Conservation (phyloP, 768 basidiomycete genomes). For the Auricularia sp. region DNA sequence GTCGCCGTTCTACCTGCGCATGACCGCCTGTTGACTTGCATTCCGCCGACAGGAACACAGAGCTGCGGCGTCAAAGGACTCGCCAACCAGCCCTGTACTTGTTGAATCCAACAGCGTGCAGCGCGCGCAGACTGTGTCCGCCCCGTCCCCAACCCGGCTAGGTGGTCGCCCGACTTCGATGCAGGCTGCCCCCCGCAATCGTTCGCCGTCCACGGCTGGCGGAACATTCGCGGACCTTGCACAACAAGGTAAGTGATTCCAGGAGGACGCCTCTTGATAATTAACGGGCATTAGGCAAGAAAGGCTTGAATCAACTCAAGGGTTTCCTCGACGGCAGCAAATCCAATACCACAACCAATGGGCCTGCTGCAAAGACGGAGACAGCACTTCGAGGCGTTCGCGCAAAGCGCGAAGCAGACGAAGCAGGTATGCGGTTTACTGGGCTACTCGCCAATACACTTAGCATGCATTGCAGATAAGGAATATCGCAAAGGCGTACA, state of each 20-base stretch:
- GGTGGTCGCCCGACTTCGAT: slow-evolving; percentile 64
- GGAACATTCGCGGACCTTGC: slow-evolving; percentile 75
- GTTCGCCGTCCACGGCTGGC: slow-evolving; percentile 73
- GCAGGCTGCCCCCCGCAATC: slow-evolving; percentile 42
- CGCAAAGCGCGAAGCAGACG: slow-evolving; percentile 82
- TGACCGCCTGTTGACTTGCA: background rate
- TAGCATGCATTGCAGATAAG: slow-evolving; percentile 43
- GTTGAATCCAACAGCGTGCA: slow-evolving; percentile 23
- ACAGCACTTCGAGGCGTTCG: slow-evolving; percentile 65
- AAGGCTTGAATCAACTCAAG: slow-evolving; percentile 76
- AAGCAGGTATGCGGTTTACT: slow-evolving; percentile 53
- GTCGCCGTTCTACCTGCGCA: slow-evolving; percentile 6
- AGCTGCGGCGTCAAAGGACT: slow-evolving; percentile 30
- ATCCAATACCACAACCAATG: slow-evolving; percentile 53
- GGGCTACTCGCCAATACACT: background rate
- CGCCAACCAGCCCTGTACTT: slow-evolving; percentile 24
- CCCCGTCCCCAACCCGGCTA: slow-evolving; percentile 59
- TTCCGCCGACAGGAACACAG: slow-evolving; percentile 50
- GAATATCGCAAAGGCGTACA: slow-evolving; percentile 86
- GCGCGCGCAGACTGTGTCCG: slow-evolving; percentile 31
- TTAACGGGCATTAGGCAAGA: slow-evolving; percentile 47
- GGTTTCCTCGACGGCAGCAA: slow-evolving; percentile 65
- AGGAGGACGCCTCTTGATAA: background rate
- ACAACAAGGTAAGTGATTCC: slow-evolving; percentile 48
- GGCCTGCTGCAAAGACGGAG: slow-evolving; percentile 44